These are phyloP conservation scores for Saccharomycopsis javanensis DNA, from an alignment of 805 yeast species.

Conservation along the genomic window DNA sequence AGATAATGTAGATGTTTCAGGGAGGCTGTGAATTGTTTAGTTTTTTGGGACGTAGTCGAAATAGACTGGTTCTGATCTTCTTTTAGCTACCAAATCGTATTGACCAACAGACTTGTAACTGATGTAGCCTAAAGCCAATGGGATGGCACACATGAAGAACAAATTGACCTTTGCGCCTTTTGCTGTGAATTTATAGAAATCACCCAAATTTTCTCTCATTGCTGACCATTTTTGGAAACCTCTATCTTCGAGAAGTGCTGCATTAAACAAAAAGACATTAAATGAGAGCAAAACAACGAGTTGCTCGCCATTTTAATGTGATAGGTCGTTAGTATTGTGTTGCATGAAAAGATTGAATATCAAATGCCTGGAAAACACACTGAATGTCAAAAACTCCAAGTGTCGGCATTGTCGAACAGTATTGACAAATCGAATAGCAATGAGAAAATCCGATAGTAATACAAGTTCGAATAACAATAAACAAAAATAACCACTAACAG, in stretches of 20 bases:
- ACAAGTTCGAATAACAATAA: too few relatives aligned
- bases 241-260: constrained; percentile 16
- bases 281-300: not conserved
- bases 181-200: constrained; percentile 17
- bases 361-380: too few relatives aligned
- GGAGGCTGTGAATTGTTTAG: too few relatives aligned
- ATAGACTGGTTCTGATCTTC: constrained; percentile 16
- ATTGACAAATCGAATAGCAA: too few relatives aligned
- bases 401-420: too few relatives aligned
- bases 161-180: constrained; percentile 16
- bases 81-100: constrained; percentile 2
- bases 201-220: constrained; percentile 20
- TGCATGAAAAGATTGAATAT: too few relatives aligned
- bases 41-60: constrained; percentile 17
- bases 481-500: too few relatives aligned
- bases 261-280: not conserved
- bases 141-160: constrained; percentile 24
- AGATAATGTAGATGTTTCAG: not conserved
- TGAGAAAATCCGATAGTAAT: too few relatives aligned
- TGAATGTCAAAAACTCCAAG: too few relatives aligned
- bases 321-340: too few relatives aligned
- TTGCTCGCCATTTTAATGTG: too few relatives aligned
- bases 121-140: constrained; percentile 27
- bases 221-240: constrained; percentile 17
- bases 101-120: constrained; percentile 25